These are phyloP conservation scores for Haberlea rhodopensis DNA, from an alignment of 257 asterid species.

Conservation along the genomic window DNA sequence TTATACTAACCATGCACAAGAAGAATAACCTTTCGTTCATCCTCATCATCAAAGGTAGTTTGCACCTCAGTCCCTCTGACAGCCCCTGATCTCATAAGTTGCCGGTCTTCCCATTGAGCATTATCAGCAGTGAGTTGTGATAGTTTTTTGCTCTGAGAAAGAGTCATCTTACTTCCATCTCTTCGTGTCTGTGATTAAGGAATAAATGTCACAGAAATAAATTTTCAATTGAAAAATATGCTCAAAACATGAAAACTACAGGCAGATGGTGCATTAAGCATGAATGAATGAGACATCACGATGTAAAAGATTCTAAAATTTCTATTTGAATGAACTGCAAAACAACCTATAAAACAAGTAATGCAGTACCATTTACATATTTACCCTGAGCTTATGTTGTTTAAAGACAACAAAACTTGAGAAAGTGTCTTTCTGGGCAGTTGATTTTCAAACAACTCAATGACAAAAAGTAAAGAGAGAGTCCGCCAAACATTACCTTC, in stretches of 20 bases:
- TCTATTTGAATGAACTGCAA: neutral
- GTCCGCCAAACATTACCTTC: neutral
- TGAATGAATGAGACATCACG: neutral
- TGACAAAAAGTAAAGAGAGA: neutral
- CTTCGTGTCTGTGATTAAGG: constrained; percentile 55
- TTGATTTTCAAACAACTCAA: neutral
- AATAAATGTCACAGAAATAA: neutral
- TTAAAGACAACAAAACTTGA: neutral
- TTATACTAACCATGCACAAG: constrained; percentile 78
- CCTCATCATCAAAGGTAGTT: constrained; percentile 96
- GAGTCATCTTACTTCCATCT: constrained; percentile 97
- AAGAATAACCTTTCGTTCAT: constrained; percentile 87
- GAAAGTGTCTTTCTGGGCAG: neutral
- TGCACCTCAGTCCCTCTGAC: constrained; percentile 94
- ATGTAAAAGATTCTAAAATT: too few species aligned
- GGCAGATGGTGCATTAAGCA: neutral
- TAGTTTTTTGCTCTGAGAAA: constrained; percentile 88
- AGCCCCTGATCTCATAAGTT: constrained; percentile 95
- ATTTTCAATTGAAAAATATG: neutral
- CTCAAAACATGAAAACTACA: neutral
- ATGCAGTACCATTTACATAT: neutral
- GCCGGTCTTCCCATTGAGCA: constrained; percentile 99
- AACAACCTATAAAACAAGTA: neutral
- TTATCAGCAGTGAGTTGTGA: constrained; percentile 97
- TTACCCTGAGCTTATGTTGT: neutral